Evolutionary conservation across 345 rosid genomes (phyloP).

Genomic region (Diplotaxis tenuifolia): DNA sequence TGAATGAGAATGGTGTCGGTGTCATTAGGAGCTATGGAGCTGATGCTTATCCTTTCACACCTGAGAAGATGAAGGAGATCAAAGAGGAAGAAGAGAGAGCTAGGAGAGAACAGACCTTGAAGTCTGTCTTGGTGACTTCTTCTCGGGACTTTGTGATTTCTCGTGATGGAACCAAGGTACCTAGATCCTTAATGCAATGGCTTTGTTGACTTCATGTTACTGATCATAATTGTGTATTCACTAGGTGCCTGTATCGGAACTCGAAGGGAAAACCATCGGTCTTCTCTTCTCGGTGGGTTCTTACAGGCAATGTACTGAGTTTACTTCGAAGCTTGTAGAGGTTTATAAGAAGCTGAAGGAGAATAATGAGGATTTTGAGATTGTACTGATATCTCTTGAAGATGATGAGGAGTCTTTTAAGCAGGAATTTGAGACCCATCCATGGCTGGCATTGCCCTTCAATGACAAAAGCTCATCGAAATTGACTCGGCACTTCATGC

Average conservation of each 20-base stretch:
- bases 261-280: conserved; percentile 65
- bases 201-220: conserved; percentile 5
- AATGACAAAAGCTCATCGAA: conserved; percentile 47
- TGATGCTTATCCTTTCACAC: conserved; percentile 65
- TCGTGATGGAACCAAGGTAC: conserved; percentile 52
- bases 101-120: conserved; percentile 55
- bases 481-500: conserved; percentile 56
- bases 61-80: conserved; percentile 55
- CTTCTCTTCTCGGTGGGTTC: conserved; percentile 49
- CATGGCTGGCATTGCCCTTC: conserved; percentile 74
- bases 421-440: conserved; percentile 47
- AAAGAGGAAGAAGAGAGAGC: conserved; percentile 65
- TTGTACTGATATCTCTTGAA: conserved; percentile 62
- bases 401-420: conserved; percentile 54
- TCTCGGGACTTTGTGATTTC: conserved; percentile 62
- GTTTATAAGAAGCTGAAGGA: conserved; percentile 51
- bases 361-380: conserved; percentile 55
- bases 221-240: neutral
- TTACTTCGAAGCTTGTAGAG: conserved; percentile 53
- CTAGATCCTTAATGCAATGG: neutral
- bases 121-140: conserved; percentile 48
- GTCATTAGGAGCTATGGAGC: conserved; percentile 60
- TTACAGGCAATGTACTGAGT: conserved; percentile 36
- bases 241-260: conserved; percentile 58
- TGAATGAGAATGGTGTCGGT: conserved; percentile 48